Percentiles rank a stretch among this genome's conserved stretches.
Evolutionary conservation across 1,284 basidiomycete species (phyloP).

Genomic region (Fomes fomentarius): DNA sequence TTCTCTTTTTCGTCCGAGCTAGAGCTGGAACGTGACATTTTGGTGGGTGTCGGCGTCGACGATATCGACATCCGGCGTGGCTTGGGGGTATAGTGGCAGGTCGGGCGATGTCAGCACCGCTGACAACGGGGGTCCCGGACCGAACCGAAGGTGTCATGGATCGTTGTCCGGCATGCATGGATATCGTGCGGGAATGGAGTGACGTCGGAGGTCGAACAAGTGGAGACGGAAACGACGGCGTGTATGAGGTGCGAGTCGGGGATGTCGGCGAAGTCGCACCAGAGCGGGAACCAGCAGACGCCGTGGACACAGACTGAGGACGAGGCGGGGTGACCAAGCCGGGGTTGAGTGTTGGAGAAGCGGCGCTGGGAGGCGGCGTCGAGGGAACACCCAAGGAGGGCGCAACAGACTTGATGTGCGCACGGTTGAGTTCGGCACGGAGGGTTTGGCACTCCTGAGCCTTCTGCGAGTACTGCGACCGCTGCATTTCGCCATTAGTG

Average conservation of each 20-base stretch:
- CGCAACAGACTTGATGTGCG: slow-evolving; percentile 29
- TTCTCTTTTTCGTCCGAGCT: slow-evolving; percentile 38
- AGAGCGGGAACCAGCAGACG: slow-evolving; percentile 29
- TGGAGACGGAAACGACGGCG: slow-evolving; percentile 30
- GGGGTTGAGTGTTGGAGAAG: slow-evolving; percentile 18
- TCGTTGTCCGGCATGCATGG: slow-evolving; percentile 26
- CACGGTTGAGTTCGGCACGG: slow-evolving; percentile 62
- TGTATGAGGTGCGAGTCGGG: slow-evolving; percentile 27
- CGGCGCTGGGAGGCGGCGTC: slow-evolving; percentile 27
- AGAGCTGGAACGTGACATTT: slow-evolving; percentile 36
- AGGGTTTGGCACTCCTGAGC: slow-evolving; percentile 69
- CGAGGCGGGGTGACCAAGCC: slow-evolving; percentile 31
- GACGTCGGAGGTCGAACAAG: slow-evolving; percentile 32
- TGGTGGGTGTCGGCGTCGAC: slow-evolving; percentile 33
- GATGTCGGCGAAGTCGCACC: slow-evolving; percentile 37
- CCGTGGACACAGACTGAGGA: slow-evolving; percentile 29
- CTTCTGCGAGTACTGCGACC: slow-evolving; percentile 64
- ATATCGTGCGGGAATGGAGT: slow-evolving; percentile 28
- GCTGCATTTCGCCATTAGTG: slow-evolving; percentile 41
- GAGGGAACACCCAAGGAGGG: slow-evolving; percentile 26
- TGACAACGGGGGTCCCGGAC: slow-evolving; percentile 30
- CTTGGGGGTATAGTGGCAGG: slow-evolving; percentile 32
- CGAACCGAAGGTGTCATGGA: slow-evolving; percentile 34
- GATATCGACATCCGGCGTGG: slow-evolving; percentile 31
- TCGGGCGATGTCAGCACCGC: slow-evolving; percentile 29